A percentile compares a stretch with the other conserved stretches of the same genome.
These are phyloP conservation scores for Fabrea salina DNA, from an alignment of 169 alveolate genomes.

Conservation along the genomic window DNA sequence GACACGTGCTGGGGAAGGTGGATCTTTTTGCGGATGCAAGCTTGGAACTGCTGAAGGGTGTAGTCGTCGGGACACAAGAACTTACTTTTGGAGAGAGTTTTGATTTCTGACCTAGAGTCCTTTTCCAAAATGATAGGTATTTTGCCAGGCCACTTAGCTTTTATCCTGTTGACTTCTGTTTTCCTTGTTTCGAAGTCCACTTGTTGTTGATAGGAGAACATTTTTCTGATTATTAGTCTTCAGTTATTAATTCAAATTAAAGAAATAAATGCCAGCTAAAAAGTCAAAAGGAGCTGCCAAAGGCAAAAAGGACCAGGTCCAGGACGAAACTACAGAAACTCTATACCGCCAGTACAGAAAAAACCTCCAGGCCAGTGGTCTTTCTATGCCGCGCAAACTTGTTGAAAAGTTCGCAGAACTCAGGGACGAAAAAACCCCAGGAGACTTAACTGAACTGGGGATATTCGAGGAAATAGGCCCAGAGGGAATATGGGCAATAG, in stretches of 20 bases:
- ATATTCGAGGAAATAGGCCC: slow-evolving; percentile 8
- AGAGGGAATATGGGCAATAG: slow-evolving; percentile 10
- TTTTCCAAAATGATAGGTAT: neutral
- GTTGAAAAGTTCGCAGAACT: neutral
- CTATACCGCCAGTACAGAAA: neutral
- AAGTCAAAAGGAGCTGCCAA: neutral
- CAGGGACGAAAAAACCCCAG: slow-evolving; percentile 36
- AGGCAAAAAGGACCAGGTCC: neutral
- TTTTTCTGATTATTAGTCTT: too few relatives aligned
- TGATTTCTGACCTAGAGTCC: neutral
- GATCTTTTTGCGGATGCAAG: neutral
- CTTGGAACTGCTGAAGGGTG: neutral
- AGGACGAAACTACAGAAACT: slow-evolving; percentile 31
- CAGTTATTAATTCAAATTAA: neutral
- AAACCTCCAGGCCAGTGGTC: neutral
- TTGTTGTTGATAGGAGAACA: neutral
- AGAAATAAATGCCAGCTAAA: neutral
- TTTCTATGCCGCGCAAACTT: slow-evolving; percentile 22
- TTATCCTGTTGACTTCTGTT: neutral
- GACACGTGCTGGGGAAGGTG: neutral
- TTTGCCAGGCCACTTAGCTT: neutral
- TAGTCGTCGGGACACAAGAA: neutral
- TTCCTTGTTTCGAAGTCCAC: neutral
- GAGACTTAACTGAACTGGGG: neutral
- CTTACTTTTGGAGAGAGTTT: neutral